A percentile compares a stretch with the other conserved stretches of the same genome.
These are phyloP conservation scores for Cucurbitaria berberidis DNA, from an alignment of 2,329 filamentous ascomycete genomes.

Conservation along the genomic window DNA sequence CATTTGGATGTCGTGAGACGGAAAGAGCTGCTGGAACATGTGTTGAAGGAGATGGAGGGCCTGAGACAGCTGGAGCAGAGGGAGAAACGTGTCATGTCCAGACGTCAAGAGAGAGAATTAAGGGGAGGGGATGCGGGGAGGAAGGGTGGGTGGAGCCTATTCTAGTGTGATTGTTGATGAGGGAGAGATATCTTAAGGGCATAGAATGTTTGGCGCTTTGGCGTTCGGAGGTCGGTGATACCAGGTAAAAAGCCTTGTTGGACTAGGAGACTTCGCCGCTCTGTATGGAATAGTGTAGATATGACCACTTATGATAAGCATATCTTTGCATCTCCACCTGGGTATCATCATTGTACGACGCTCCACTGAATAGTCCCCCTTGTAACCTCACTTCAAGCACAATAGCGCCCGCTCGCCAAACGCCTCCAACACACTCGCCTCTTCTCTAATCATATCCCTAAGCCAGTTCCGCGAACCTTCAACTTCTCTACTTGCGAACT, in stretches of 20 bases:
- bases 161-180: constrained; percentile 21
- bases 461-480: constrained; percentile 85
- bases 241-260: constrained; percentile 11
- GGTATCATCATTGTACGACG: neutral
- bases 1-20: constrained; percentile 91
- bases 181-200: constrained; percentile 2
- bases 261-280: constrained; percentile 6
- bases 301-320: neutral
- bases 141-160: constrained; percentile 42
- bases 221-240: constrained; percentile 14
- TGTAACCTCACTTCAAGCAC: constrained; percentile 62
- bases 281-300: neutral
- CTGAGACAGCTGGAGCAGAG: constrained; percentile 81
- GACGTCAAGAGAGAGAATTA: constrained; percentile 29
- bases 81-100: constrained; percentile 60
- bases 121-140: constrained; percentile 28
- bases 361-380: no score
- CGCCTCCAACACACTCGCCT: constrained; percentile 71
- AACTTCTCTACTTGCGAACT: constrained; percentile 83
- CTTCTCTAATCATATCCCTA: constrained; percentile 72
- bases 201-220: constrained; percentile 32
- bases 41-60: constrained; percentile 94
- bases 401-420: constrained; percentile 85
- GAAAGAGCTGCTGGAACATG: constrained; percentile 91
- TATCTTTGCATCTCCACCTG: neutral